Base-by-base conservation (phyloP, 2,329 filamentous ascomycete species). In the Cephalotrichum gorgonifer region DNA sequence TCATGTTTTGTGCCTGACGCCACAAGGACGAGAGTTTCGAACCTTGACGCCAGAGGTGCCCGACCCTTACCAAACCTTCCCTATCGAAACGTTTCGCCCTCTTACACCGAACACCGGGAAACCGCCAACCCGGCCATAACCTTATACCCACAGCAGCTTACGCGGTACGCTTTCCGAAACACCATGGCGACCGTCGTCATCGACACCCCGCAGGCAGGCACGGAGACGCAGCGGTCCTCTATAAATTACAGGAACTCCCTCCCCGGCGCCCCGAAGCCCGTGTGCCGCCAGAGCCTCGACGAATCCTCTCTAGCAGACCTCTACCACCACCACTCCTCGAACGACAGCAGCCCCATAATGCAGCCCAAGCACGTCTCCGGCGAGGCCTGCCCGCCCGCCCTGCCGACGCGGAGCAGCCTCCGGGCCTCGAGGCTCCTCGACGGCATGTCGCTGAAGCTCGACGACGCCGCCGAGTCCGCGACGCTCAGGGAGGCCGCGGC, bases 361-460 rank as follows among this genome's bases (percentile, higher is more conserved):
- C 44, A 48, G 27, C 43, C 43, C 33, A 52, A 43, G 44, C 44
- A 44, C 46, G 44, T 42, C 48, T 41, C 53, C 20, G 30, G 50
- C 31, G 35, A 49, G 22, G n/a, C 22, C 17, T 25, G 44, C 15
- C 47, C 53, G 25, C 73, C 72, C 6, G 65, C 66, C 25, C 60
- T 75, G 5, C 73, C 73, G 1, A 59, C 62, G 51, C 71, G 66
- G 63, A 74, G 69, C 56, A 58, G 64, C 9, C 64, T 71, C 26
- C 62, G 73, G 50, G 58, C 62, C 15, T 74, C 72, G 4, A 63
- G 63, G 27, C 45, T 74, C 14, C 63, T 74, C 39, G 64, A 69
- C 53, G 49, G 51, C 44, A 54, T 58, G 43, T 56, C 57, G 42
- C 56, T 71, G 8, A 66, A 65, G 55, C 55, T 68, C 27, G 58